Conservation (phyloP, 108 stramenopile genomes). For the Ochromonas danica region DNA sequence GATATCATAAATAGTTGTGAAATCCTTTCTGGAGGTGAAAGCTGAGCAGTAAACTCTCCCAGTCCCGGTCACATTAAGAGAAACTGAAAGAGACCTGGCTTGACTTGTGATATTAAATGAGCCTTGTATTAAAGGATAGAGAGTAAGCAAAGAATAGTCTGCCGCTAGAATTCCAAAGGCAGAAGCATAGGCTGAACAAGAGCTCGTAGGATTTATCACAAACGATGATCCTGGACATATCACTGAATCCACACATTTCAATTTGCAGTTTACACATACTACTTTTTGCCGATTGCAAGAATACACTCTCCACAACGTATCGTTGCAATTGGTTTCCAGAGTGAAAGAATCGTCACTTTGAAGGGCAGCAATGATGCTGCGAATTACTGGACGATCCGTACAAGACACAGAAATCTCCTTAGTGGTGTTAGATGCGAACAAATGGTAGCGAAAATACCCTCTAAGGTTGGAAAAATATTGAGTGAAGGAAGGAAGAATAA, state of each 20-base stretch:
- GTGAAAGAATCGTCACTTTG: neutral
- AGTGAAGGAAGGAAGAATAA: neutral
- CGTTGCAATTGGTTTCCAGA: neutral
- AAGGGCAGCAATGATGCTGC: neutral
- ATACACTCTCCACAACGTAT: neutral
- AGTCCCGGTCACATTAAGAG: neutral
- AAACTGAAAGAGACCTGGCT: neutral
- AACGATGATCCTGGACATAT: neutral
- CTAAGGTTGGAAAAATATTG: neutral
- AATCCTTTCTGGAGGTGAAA: neutral
- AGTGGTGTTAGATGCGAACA: neutral
- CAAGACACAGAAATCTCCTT: neutral
- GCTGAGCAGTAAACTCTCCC: neutral
- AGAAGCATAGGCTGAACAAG: neutral
- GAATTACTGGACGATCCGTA: neutral
- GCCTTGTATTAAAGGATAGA: neutral
- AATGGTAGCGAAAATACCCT: neutral
- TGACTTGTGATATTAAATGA: neutral
- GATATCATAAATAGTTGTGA: neutral
- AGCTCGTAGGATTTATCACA: neutral
- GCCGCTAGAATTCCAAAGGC: neutral
- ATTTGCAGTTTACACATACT: slow-evolving; percentile 7
- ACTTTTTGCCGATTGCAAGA: neutral
- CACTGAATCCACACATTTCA: neutral
- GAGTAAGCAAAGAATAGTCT: neutral